Percentiles rank a stretch among this genome's conserved stretches.
These are phyloP conservation scores for Kokia cookei DNA, from an alignment of 441 rosid genomes.

Conservation along the genomic window DNA sequence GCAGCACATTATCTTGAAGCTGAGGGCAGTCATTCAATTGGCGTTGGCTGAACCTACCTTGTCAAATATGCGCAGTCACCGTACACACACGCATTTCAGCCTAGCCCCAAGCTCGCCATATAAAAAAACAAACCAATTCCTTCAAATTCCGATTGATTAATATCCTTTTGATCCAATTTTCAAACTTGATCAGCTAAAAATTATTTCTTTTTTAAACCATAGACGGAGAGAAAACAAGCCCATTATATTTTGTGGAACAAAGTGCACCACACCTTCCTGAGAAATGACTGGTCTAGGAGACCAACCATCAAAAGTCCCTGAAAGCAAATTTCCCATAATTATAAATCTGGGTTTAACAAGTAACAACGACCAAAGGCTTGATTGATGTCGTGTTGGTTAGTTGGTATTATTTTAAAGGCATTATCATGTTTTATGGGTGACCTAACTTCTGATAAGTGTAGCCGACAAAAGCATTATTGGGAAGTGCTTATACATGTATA, in stretches of 20 bases:
- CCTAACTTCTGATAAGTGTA: slow-evolving; percentile 50
- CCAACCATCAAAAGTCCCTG: neutral
- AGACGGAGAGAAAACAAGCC: neutral
- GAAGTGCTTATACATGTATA: slow-evolving; percentile 34
- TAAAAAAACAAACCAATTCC: neutral
- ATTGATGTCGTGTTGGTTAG: neutral
- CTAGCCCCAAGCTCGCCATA: neutral
- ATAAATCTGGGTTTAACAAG: neutral
- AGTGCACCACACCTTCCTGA: slow-evolving; percentile 14
- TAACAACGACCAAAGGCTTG: neutral
- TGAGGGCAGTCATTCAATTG: neutral
- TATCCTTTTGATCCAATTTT: neutral
- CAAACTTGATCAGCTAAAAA: neutral
- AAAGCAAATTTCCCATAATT: neutral
- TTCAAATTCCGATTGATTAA: neutral
- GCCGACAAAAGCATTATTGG: slow-evolving; percentile 82
- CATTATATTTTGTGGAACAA: slow-evolving; percentile 3
- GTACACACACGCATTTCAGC: neutral
- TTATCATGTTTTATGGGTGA: slow-evolving; percentile 45
- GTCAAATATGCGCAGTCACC: neutral
- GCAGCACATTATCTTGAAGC: neutral
- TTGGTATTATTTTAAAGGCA: neutral
- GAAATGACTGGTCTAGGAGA: slow-evolving; percentile 1
- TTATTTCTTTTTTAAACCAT: neutral
- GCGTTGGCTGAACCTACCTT: neutral